Evolutionary conservation across 2,329 filamentous ascomycete species (phyloP).

Genomic region (Xylaria polymorpha): DNA sequence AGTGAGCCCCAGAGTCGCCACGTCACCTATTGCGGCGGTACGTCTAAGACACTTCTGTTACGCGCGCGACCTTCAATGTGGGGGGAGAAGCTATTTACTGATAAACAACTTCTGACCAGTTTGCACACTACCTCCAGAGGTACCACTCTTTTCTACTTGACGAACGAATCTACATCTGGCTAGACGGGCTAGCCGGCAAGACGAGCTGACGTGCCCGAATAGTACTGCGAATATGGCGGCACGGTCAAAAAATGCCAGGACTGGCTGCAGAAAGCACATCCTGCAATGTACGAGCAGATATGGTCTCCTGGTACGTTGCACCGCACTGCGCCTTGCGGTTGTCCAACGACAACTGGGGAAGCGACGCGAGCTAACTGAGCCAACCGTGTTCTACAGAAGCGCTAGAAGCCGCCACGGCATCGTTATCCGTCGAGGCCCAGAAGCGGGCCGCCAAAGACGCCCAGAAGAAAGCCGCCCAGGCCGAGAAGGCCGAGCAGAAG

Average conservation of each 20-base stretch:
- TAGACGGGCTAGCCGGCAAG: constrained; percentile 10
- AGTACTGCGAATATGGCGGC: constrained; percentile 99
- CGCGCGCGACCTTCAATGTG: constrained; percentile 7
- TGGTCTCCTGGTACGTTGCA: constrained; percentile 80
- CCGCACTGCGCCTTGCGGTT: not conserved
- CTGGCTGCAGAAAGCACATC: constrained; percentile 84
- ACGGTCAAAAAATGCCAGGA: constrained; percentile 97
- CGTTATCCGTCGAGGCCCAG: constrained; percentile 89
- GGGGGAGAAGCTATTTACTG: constrained; percentile 26
- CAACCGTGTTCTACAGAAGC: constrained; percentile 67
- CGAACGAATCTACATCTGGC: not conserved
- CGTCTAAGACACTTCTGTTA: constrained; percentile 46
- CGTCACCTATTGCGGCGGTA: constrained; percentile 70
- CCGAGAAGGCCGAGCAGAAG: constrained; percentile 85
- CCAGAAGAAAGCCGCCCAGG: constrained; percentile 95
- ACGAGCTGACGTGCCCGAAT: constrained; percentile 43
- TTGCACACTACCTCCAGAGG: constrained; percentile 74
- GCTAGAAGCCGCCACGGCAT: constrained; percentile 83
- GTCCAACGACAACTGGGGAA: not conserved
- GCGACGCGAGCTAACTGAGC: not conserved
- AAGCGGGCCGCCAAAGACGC: constrained; percentile 96
- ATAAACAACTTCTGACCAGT: constrained; percentile 55
- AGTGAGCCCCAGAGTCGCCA: constrained; percentile 63
- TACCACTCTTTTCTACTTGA: constrained; percentile 49
- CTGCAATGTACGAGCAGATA: constrained; percentile 78